These are phyloP conservation scores for Penicillium pulvis DNA, from an alignment of 495 filamentous ascomycete genomes.

Conservation along the genomic window DNA sequence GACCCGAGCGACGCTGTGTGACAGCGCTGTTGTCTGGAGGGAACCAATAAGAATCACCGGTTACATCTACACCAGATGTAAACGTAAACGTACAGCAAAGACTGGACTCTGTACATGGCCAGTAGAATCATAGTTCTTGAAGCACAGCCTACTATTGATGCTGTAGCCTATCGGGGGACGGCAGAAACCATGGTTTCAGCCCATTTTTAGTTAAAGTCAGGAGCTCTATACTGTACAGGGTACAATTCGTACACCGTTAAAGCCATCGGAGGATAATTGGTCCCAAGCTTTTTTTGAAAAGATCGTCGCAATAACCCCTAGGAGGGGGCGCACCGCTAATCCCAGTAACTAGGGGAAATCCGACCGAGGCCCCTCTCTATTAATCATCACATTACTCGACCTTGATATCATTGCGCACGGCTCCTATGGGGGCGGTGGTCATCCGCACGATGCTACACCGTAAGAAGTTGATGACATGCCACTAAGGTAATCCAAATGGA, in stretches of 20 bases:
- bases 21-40: slow-evolving; percentile 10
- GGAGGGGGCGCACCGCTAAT: not conserved
- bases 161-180: slow-evolving; percentile 26
- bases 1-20: slow-evolving; percentile 16
- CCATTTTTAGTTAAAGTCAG: not conserved
- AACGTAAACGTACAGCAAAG: not conserved
- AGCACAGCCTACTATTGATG: slow-evolving; percentile 16
- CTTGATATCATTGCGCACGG: slow-evolving; percentile 9
- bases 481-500: slow-evolving; percentile 31
- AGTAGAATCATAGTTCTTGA: slow-evolving; percentile 11
- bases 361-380: slow-evolving; percentile 13
- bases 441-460: slow-evolving; percentile 28
- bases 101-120: not conserved
- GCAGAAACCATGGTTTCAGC: slow-evolving; percentile 22
- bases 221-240: not conserved
- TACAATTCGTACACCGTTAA: not conserved
- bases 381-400: slow-evolving; percentile 5
- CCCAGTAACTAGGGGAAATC: slow-evolving; percentile 9
- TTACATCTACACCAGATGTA: not conserved
- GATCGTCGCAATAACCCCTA: slow-evolving; percentile 7
- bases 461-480: slow-evolving; percentile 32
- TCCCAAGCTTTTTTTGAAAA: slow-evolving; percentile 4
- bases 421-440: slow-evolving; percentile 17
- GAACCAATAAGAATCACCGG: not conserved
- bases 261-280: slow-evolving; percentile 10